Base-by-base conservation (phyloP, 768 basidiomycete species). In the Candolleomyces eurysporus region DNA sequence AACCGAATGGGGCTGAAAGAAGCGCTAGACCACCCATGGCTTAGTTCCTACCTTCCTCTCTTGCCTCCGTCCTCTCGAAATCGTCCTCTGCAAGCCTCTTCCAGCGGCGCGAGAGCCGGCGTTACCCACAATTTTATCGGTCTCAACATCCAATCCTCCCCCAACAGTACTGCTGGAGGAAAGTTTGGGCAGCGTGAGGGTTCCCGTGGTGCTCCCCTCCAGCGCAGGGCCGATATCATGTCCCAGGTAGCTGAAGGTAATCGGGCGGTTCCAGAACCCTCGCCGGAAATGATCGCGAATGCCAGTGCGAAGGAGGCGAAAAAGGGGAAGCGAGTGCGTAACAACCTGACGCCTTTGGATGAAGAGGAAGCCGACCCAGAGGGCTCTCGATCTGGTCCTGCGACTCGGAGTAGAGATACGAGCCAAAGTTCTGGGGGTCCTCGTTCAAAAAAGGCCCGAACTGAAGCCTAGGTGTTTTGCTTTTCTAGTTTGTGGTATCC, bases 11-110 rank as follows among this genome's bases (percentile, higher is more conserved):
- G 87, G 6, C 80, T 95, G 61, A 75, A 79, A 3, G 78, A 83
- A 0, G 89, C 94, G 0, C 80, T 91, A 10, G 30, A 72, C 0
- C 94, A 98, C 66, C 84, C 85, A 0, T 98, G 96, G 96, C 80
- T 98, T 3, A 42, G 62, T 45, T 67, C 71, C 0, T 74, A 78
- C 58, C 60, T 13, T 19, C 48, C 59, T 32, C 22, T 49, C 31
- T 19, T 32, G 45, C 43, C 49, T 31, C 48, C 54, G 36, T 58
- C 31, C 26, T 16, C 57, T 19, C 46, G 9, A 16, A 26, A 31
- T 26, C n/a, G 21, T 21, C 43, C 52, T 30, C 39, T 54, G 13
- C 48, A 45, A 10, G 16, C 9, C 59, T 36, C 31, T 36, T 36
- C 36, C 11, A 36, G 36, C 36, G 11, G 48, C 22, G 63, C 45